Evolutionary conservation across 352 stramenopile genomes (phyloP), one percentile per base, ranked within the genome.

Genomic region (Thraustochytrium sp.): DNA sequence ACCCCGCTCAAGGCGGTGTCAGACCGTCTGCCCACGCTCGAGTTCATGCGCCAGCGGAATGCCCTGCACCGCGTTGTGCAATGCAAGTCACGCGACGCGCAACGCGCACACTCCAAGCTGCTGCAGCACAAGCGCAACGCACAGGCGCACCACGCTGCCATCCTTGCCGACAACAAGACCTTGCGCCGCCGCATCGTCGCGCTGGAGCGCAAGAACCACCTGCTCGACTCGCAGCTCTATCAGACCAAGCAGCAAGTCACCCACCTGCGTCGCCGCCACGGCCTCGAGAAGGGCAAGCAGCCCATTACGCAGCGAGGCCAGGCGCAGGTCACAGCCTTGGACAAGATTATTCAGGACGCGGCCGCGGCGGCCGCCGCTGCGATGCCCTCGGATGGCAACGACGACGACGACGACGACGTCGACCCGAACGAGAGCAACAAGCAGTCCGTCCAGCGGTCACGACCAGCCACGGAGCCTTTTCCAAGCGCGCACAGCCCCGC

Each of bases 111-210:
- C 16, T 18, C 8, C 48, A n/a, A 72, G 68, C 68, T 80, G 8
- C 8, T 18, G n/a, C 34, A 80, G 34, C 68, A 80, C n/a, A 68
- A 63, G 13, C 34, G 53, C 5, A 34, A 44, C 13, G 23, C 68
- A 2, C 31, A 46, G 18, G 46, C 48, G 9, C 34, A 80, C 1
- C 31, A 80, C 31, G 53, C 8, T 4, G 31, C n/a, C 11, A 18
- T 80, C 5, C 68, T 80, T 34, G 42, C 68, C n/a, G 68, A 80
- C 9, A 80, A 80, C 51, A 80, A 80, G 51, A 37, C 48, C 8
- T 26, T 80, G 23, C 68, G 68, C 2, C 48, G 68, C 13, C 48
- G 68, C 3, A 21, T 80, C 0, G 48, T 80, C 29, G 29, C 16
- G 13, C 37, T 64, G 5, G 48, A 80, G 46, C 34, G 59, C 18